Base-by-base conservation (phyloP, 2,329 filamentous ascomycete species). In the Hysterium pulicare region DNA sequence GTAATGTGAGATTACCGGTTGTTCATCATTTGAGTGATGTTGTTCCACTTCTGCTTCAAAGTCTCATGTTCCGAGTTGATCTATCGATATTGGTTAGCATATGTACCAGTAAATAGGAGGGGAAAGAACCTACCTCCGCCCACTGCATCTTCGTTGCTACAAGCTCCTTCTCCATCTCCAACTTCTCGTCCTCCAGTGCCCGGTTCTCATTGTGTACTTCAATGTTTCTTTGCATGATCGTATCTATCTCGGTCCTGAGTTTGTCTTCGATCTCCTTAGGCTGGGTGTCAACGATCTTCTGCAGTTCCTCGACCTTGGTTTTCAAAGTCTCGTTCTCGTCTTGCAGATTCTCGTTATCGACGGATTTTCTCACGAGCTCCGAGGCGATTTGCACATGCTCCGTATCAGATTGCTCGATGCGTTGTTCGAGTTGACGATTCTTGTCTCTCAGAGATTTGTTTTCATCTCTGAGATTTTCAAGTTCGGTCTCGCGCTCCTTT, bases 151-250 rank as follows among this genome's bases (percentile, higher is more conserved):
- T 98, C 1, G 90, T 93, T 62, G 85, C 82, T 49, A 98, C 91
- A 52, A 98, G 73, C 65, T 90, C 83, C 68, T 90, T 87, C 73
- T 97, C 93, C 74, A 97, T 87, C 55, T 96, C 90, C 4, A 81
- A 78, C 78, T 95, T 79, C 59, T 93, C 87, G 62, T 95, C 91
- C 68, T 96, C 90, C 53, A 98, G 72, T 44, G 77, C 81, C 46
- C 86, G 78, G 60, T 97, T 98, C 71, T 95, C 89, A 55, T 95
- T 90, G 59, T 97, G 90, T 6, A 97, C 90, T 58, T 94, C 89
- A 49, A 86, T 80, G 62, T 97, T 97, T 47, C 90, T 82, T 66
- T 89, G 83, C 85, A 97, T 93, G 57, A 97, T 82, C 40, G 86
- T 81, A 42, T 96, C 90, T 71, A 95, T 90, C 68, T 97, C 91